Evolutionary conservation across 2,329 filamentous ascomycete genomes (phyloP), one percentile per base, ranked within the genome.

Genomic region (Botrytis squamosa): DNA sequence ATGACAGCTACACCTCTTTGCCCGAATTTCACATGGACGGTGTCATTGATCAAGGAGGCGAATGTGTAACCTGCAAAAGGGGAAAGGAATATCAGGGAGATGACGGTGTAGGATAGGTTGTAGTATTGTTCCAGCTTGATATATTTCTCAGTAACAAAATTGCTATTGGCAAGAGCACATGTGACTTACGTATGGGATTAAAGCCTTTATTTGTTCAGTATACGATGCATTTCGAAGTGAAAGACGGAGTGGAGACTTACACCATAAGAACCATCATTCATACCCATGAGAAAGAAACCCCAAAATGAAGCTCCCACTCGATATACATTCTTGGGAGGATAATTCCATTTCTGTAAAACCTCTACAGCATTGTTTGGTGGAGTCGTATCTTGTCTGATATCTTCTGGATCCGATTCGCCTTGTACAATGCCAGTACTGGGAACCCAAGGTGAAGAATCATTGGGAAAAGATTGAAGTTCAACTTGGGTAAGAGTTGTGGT

Each of bases 81-180:
- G 0, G 90, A 86, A 12, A 93, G 84, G 80, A 93, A 93, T 52
- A 92, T 82, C 2, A 92, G 84, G 0, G 91, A 91, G 5, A 93
- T 86, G 72, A 91, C 82, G 6, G 88, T 87, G 80, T 92, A 92
- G 64, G 84, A 85, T 62, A 92, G 82, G 70, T 84, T 74, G 81
- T 92, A 92, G 82, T 91, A 91, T 14, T 63, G 71, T 74, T 77
- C 75, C 4, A 78, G 71, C 71, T 77, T 52, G 20, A 65, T 38
- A 20, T 5, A 40, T 14, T 25, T 40, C 38, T 46, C 52, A 42
- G 46, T 42, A 40, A 16, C 18, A 14, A 22, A 20, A 14, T 25
- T 16, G 9, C 4, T 5, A 22, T 5, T 22, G 22, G 22, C 25
- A 40, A 4, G 16, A 40, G 22, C 14, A 22, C 5, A 33, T 20